phyloP scores from a whole-genome alignment of 2,329 filamentous ascomycete species.

The Xylaria digitata region DNA sequence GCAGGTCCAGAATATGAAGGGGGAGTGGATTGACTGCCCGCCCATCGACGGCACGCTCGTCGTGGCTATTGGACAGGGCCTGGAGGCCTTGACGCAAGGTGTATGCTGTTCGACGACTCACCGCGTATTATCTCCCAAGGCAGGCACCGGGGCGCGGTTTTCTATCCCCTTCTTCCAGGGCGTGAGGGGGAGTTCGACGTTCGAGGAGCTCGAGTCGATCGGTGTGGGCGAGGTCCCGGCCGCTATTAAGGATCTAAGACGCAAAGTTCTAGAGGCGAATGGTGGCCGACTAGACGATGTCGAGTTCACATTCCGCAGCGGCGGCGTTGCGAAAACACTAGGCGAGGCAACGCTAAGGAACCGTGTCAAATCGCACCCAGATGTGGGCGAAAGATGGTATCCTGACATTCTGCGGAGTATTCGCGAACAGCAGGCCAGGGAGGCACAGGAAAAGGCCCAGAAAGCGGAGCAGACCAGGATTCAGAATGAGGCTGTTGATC shows the following conservation, averaged over 20 bases:
- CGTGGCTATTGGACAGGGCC: slow-evolving; percentile 86
- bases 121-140: slow-evolving; percentile 78
- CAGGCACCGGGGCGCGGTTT: slow-evolving; percentile 77
- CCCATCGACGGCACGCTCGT: slow-evolving; percentile 82
- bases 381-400: slow-evolving; percentile 86
- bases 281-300: slow-evolving; percentile 75
- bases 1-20: slow-evolving; percentile 83
- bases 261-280: slow-evolving; percentile 66
- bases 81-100: slow-evolving; percentile 85
- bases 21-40: slow-evolving; percentile 84
- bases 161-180: slow-evolving; percentile 91
- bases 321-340: slow-evolving; percentile 72
- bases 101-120: slow-evolving; percentile 87
- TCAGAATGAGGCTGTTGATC: slow-evolving; percentile 38
- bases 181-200: slow-evolving; percentile 80
- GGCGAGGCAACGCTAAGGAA: slow-evolving; percentile 89
- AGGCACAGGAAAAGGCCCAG: slow-evolving; percentile 49
- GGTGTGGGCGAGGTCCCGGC: slow-evolving; percentile 70
- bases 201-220: slow-evolving; percentile 76
- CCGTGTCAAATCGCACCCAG: slow-evolving; percentile 85
- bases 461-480: slow-evolving; percentile 12
- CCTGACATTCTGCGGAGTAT: slow-evolving; percentile 70
- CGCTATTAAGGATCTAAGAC: slow-evolving; percentile 70
- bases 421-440: slow-evolving; percentile 66
- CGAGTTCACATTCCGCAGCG: slow-evolving; percentile 85